Conservation (phyloP, 2,329 filamentous ascomycete species). For the Ophiocordyceps australis region DNA sequence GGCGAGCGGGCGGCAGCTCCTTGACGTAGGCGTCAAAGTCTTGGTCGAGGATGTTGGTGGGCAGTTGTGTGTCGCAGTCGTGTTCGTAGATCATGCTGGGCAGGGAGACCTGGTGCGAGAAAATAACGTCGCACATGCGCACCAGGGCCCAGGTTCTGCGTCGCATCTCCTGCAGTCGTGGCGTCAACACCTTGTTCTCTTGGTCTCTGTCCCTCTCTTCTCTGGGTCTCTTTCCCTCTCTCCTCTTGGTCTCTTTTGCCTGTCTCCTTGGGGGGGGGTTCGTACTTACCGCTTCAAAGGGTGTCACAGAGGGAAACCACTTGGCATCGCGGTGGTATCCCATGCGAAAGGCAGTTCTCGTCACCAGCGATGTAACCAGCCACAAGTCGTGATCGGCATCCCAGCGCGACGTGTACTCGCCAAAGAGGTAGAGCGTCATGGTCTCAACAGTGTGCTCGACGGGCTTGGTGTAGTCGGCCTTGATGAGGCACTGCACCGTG, state of each 20-base stretch:
- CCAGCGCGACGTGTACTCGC: conserved; percentile 55
- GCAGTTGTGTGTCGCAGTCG: conserved; percentile 58
- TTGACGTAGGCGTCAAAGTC: conserved; percentile 56
- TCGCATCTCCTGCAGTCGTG: conserved; percentile 47
- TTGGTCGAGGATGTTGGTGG: conserved; percentile 66
- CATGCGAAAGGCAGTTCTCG: conserved; percentile 45
- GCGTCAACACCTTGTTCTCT: conserved; percentile 2
- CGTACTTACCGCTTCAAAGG: conserved; percentile 50
- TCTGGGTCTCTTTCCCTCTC: no score
- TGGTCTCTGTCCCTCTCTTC: no score
- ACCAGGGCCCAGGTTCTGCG: conserved; percentile 52
- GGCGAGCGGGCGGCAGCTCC: conserved; percentile 46
- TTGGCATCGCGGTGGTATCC: conserved; percentile 64
- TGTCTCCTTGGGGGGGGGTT: no score
- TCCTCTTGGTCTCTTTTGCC: no score
- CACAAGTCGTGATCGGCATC: conserved; percentile 55
- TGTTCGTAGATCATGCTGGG: conserved; percentile 54
- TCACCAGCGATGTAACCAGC: conserved; percentile 35
- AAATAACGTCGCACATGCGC: conserved; percentile 55
- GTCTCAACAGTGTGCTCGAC: conserved; percentile 63
- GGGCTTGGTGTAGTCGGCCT: conserved; percentile 61
- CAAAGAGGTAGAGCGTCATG: conserved; percentile 56
- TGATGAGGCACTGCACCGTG: conserved; percentile 61
- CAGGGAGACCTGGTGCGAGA: conserved; percentile 55
- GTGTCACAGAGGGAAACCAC: conserved; percentile 52